Base-by-base conservation (phyloP, 148 eudicot species). In the Vaccinium darrowii region DNA sequence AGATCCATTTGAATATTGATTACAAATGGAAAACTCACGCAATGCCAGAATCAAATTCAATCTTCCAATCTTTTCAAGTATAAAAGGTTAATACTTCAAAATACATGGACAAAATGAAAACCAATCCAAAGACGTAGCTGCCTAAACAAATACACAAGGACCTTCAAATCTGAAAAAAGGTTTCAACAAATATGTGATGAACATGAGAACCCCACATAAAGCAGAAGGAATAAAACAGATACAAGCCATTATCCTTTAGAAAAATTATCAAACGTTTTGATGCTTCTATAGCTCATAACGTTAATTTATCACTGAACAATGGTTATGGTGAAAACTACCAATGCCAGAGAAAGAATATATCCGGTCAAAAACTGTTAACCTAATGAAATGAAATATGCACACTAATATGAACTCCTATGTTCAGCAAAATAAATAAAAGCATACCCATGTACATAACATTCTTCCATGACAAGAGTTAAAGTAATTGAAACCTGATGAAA, bases 401-500 rank as follows among this genome's bases (percentile, higher is more conserved):
- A 56, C 51, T 79, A 79, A 33, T 57, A 10, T 57, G 82, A 80
- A 53, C 21, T 53, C 39, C 11, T 78, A 78, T 78, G 63, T 19
- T 16, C 8, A 54, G 63, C 43, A 76, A 50, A 16, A n/a, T 49
- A 56, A 79, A 79, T 18, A 15, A 1, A 79, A n/a, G 62, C 14
- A 15, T 15, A 52, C 27, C 39, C 81, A 53, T 5, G n/a, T 23
- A 14, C 54, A 65, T 50, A 14, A 33, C 25, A 23, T 67, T 58
- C 82, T 57, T 16, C 39, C 82, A 25, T 30, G 10, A 21, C n/a
- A 43, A 7, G 51, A 85, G 81, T 84, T 47, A 10, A 36, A 81
- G 80, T 52, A 71, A 79, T 52, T 30, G 25, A 86, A 81, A 96
- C 98, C 98, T 96, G 93, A 96, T 96, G 84, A 87, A 96, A 84